Base-by-base conservation (phyloP, 306 rosid species). In the Acacia confusa region DNA sequence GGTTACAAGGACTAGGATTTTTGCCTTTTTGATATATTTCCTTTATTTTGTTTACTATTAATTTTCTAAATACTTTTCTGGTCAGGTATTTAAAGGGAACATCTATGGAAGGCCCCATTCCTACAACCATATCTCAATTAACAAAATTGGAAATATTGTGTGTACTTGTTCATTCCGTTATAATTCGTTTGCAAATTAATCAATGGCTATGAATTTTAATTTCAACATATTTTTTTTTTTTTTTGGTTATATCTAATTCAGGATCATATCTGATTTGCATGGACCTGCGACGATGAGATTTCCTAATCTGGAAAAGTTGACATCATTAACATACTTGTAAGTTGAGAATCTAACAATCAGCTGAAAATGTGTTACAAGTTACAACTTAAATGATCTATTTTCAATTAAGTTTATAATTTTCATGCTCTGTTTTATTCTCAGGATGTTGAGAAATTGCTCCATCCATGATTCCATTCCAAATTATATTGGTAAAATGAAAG, bases 361-460 rank as follows among this genome's bases (percentile, higher is more conserved):
- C 5, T 47, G 16, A 47, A 47, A 47, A 47, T 47, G 19, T 3
- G 2, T 12, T 3, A 3, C 34, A 32, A 32, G 3, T 12, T 3
- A 3, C 34, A 32, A 32, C 3, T 32, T 32, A 32, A 32, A 32
- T 32, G 34, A 32, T 3, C 4, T 47, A 47, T 47, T 50, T 50
- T 77, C 11, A 24, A 19, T 64, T 10, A 82, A 27, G 45, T 47
- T 34, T 82, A 47, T 47, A 12, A 16, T 13, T 28, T 50, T 50
- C 57, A 43, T 34, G 1, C 15, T 67, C 85, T 67, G 7, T 82
- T 57, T 86, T 76, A 25, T 25, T 73, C 19, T 47, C 88, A 94
- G 98, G 91, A 79, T 40, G 25, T 77, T 94, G 82, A 92, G 96
- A 77, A 94, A 91, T 69, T 94, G 98, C 90, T 86, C 88, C 68